These are phyloP conservation scores for Nannochloris sp. DNA, from an alignment of 139 green algal genomes.

Conservation along the genomic window DNA sequence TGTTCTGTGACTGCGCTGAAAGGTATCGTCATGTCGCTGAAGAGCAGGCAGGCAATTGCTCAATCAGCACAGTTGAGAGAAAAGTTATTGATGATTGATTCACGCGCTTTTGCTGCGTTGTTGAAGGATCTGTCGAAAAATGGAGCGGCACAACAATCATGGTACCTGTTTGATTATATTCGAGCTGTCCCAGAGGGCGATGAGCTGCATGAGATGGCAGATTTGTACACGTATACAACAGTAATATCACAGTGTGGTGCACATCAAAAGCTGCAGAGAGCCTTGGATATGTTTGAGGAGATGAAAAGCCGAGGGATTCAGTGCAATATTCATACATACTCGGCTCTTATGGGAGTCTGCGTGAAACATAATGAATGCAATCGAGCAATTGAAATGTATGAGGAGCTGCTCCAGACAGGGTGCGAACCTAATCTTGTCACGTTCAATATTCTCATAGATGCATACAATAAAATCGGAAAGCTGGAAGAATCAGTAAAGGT, in stretches of 20 bases:
- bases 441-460: constrained; percentile 73
- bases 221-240: constrained; percentile 70
- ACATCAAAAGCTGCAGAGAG: constrained; percentile 46
- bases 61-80: constrained; percentile 3
- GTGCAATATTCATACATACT: constrained; percentile 69
- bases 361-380: constrained; percentile 46
- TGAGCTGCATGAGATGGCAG: constrained; percentile 37
- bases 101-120: constrained; percentile 46
- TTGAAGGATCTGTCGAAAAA: constrained; percentile 59
- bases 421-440: constrained; percentile 46
- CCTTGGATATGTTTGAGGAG: constrained; percentile 50
- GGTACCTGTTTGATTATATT: constrained; percentile 9
- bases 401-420: constrained; percentile 24
- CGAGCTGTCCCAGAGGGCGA: constrained; percentile 17
- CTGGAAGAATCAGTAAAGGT: constrained; percentile 43
- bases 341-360: constrained; percentile 71
- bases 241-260: constrained; percentile 63
- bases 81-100: constrained; percentile 40
- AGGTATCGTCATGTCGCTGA: constrained; percentile 11
- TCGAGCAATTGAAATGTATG: constrained; percentile 12
- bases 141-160: constrained; percentile 15
- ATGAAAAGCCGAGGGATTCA: constrained; percentile 48
- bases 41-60: constrained; percentile 7
- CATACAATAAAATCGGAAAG: constrained; percentile 61
- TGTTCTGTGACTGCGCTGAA: constrained; percentile 21